Base-by-base conservation (phyloP, 805 yeast genomes). In the Saturnispora mendoncae region DNA sequence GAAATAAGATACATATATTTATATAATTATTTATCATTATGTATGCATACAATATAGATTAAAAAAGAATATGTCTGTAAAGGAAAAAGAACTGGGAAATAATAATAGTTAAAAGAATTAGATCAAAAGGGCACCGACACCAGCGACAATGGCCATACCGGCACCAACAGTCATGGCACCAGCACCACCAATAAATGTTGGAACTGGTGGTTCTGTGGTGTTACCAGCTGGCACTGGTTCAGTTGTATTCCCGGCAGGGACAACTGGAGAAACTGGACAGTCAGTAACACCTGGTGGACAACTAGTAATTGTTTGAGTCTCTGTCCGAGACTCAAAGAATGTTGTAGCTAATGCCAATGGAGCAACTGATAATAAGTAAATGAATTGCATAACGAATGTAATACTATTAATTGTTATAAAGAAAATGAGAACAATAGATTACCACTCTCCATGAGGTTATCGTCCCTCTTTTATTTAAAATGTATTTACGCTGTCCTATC, bases 311-410 rank as follows among this genome's bases (percentile, higher is more conserved):
- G 66, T 67, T 36, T 61, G 58, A 39, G 63, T 56, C 26, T 41
- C 45, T 45, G 71, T 69, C 45, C 63, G 46, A 46, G 51, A 41
- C 36, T 54, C 58, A 52, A 61, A 61, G 42, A 41, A 53, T 14
- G 57, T 48, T 35, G 49, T 49, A 49, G 58, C 66, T 42, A 58
- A 52, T 51, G 65, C 65, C 42, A 61, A 56, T 39, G 65, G 37
- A 38, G 47, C 47, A 25, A 44, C 39, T 36, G 60, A 50, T 45
- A 62, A 56, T 55, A 62, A 61, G 51, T 60, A 58, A 54, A 69
- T 60, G 69, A 66, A 67, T 64, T 67, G 69, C 73, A 68, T 68
- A 36, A 27, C 39, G 39, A 36, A 27, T 36, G 39, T 12, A 36
- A 20, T 21, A 21, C 14, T 32, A 12, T 20, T 29, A 23, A 17